phyloP scores from a whole-genome alignment of 148 eudicot species.

The Fallopia convolvulus region DNA sequence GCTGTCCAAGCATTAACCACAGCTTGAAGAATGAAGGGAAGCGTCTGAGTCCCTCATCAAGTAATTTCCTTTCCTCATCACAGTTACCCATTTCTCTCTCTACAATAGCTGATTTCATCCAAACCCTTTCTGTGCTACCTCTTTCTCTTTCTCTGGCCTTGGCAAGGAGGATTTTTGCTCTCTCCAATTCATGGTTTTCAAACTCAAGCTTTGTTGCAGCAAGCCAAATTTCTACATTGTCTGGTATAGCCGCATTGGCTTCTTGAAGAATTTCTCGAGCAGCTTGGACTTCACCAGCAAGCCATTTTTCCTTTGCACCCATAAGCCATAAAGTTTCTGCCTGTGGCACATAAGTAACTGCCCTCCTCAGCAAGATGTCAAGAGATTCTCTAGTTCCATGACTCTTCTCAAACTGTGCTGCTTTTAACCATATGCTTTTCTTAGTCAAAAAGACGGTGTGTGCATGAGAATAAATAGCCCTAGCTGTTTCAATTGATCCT shows the following conservation, averaged over 20 bases:
- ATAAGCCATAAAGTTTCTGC: conserved; percentile 93
- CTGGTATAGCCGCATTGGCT: conserved; percentile 87
- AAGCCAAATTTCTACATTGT: conserved; percentile 94
- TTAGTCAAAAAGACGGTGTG: conserved; percentile 76
- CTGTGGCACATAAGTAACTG: conserved; percentile 80
- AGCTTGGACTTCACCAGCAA: conserved; percentile 91
- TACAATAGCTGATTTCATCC: conserved; percentile 97
- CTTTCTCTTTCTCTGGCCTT: conserved; percentile 79
- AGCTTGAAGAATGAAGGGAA: conserved; percentile 80
- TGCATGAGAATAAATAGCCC: conserved; percentile 83
- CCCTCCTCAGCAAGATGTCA: conserved; percentile 73
- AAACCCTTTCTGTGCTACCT: conserved; percentile 83
- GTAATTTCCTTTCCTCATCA: conserved; percentile 65
- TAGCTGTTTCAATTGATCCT: conserved; percentile 91
- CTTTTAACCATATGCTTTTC: conserved; percentile 93
- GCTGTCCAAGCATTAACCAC: conserved; percentile 97
- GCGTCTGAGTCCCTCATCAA: conserved; percentile 67
- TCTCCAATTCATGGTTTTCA: conserved; percentile 86
- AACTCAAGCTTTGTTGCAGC: conserved; percentile 95
- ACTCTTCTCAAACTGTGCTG: conserved; percentile 91
- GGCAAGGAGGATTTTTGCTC: conserved; percentile 84
- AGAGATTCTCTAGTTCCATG: conserved; percentile 83
- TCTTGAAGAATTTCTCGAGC: conserved; percentile 89
- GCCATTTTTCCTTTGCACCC: conserved; percentile 99
- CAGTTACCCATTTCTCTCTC: conserved; percentile 88